These are phyloP conservation scores for Chlorophyllum brunneum DNA, from an alignment of 768 basidiomycete species.

Conservation along the genomic window DNA sequence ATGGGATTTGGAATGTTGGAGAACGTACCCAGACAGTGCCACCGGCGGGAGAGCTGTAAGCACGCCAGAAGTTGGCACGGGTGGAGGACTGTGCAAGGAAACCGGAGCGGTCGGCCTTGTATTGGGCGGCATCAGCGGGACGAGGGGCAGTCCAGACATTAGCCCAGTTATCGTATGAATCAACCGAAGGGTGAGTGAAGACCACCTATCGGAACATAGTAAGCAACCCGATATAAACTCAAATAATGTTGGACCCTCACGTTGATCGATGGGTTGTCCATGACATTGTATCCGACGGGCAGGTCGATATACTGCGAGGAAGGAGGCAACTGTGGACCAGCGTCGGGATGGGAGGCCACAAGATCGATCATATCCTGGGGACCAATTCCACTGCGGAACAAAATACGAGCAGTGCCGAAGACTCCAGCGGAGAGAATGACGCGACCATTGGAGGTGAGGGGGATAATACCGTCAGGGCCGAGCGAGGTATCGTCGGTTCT, in stretches of 20 bases:
- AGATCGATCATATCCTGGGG: conserved; percentile 53
- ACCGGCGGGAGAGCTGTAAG: conserved; percentile 41
- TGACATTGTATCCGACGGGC: conserved; percentile 51
- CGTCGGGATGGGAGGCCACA: conserved; percentile 42
- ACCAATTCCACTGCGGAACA: conserved; percentile 61
- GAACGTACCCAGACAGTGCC: conserved; percentile 44
- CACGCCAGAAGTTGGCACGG: conserved; percentile 59
- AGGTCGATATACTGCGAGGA: conserved; percentile 50
- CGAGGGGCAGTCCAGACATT: conserved; percentile 51
- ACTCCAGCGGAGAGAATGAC: conserved; percentile 58
- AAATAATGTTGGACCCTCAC: too few relatives aligned
- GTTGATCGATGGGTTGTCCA: conserved; percentile 62
- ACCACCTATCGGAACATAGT: conserved; percentile 53
- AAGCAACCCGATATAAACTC: too few relatives aligned
- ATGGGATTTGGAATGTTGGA: background rate
- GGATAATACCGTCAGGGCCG: conserved; percentile 52
- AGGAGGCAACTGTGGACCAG: conserved; percentile 45
- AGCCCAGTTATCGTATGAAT: conserved; percentile 67
- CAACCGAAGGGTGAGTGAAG: conserved; percentile 59
- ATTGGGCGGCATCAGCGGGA: conserved; percentile 53
- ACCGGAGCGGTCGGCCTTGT: conserved; percentile 46
- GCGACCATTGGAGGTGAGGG: conserved; percentile 51
- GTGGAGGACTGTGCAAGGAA: conserved; percentile 56
- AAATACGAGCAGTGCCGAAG: conserved; percentile 51
- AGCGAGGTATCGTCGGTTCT: conserved; percentile 56